Conservation (phyloP, 2,329 filamentous ascomycete species). For the Didymella lethalis region DNA sequence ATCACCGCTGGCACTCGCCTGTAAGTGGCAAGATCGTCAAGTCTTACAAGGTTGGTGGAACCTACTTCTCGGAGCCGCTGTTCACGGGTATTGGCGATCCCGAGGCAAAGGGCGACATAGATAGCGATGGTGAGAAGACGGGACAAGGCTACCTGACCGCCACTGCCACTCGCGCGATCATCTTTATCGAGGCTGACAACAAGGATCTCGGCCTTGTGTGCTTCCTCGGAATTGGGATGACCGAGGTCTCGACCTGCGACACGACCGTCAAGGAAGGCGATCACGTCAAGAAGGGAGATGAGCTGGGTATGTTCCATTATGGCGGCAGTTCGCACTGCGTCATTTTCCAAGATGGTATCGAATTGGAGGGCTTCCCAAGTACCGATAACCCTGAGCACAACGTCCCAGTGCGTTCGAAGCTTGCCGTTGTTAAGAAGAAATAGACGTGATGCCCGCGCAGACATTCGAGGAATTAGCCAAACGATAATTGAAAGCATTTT, state of each 20-base stretch:
- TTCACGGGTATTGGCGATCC: conserved; percentile 58
- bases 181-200: conserved; percentile 76
- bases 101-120: conserved; percentile 50
- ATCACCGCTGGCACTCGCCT: conserved; percentile 78
- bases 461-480: background rate
- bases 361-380: conserved; percentile 44
- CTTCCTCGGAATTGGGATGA: conserved; percentile 77
- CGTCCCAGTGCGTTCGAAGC: conserved; percentile 49
- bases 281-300: conserved; percentile 71
- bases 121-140: conserved; percentile 53
- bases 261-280: conserved; percentile 73
- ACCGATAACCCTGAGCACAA: conserved; percentile 43
- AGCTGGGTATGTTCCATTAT: conserved; percentile 82
- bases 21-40: conserved; percentile 68
- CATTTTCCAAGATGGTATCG: conserved; percentile 67
- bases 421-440: conserved; percentile 44
- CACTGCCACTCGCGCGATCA: conserved; percentile 72
- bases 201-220: conserved; percentile 72
- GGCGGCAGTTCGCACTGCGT: conserved; percentile 76
- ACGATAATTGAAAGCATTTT: background rate
- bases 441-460: background rate
- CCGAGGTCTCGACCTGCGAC: conserved; percentile 77
- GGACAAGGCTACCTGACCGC: conserved; percentile 72
- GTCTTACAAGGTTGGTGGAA: conserved; percentile 67
- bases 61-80: conserved; percentile 71